Conservation (phyloP, 306 rosid species). For the Quercus robur region DNA sequence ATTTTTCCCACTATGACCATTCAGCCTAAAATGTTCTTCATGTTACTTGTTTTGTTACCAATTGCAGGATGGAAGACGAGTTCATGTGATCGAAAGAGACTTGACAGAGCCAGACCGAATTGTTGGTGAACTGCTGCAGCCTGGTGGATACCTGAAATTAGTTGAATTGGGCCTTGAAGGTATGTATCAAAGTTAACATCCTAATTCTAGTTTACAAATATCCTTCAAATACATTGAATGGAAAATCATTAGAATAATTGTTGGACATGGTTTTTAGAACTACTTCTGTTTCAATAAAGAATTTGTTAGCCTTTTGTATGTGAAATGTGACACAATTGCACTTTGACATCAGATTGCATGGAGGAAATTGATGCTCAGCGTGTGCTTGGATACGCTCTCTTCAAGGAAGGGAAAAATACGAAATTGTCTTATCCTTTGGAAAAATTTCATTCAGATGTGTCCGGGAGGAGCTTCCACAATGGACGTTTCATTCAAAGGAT, state of each 20-base stretch:
- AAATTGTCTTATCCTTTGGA: constrained; percentile 58
- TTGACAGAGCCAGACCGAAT: constrained; percentile 57
- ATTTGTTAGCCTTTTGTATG: constrained; percentile 1
- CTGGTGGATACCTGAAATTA: constrained; percentile 63
- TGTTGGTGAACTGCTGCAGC: constrained; percentile 71
- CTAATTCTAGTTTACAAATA: neutral
- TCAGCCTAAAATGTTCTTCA: too few species aligned
- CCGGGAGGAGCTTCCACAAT: constrained; percentile 74
- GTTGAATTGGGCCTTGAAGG: constrained; percentile 62
- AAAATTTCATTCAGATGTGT: constrained; percentile 46
- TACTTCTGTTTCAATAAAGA: neutral
- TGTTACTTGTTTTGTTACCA: neutral
- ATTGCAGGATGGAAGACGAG: constrained; percentile 53
- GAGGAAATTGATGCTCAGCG: constrained; percentile 66
- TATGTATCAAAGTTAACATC: constrained; percentile 17
- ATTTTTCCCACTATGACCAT: too few species aligned
- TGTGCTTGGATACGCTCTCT: constrained; percentile 62
- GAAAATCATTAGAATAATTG: neutral
- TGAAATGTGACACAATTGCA: neutral
- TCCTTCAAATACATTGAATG: neutral
- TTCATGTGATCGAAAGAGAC: constrained; percentile 62
- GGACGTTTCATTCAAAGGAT: constrained; percentile 69
- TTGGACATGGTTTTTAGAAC: neutral
- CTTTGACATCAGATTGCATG: constrained; percentile 48
- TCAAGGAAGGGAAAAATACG: constrained; percentile 52